Conservation (phyloP, 441 rosid genomes). For the Dalechampia spathulata region DNA sequence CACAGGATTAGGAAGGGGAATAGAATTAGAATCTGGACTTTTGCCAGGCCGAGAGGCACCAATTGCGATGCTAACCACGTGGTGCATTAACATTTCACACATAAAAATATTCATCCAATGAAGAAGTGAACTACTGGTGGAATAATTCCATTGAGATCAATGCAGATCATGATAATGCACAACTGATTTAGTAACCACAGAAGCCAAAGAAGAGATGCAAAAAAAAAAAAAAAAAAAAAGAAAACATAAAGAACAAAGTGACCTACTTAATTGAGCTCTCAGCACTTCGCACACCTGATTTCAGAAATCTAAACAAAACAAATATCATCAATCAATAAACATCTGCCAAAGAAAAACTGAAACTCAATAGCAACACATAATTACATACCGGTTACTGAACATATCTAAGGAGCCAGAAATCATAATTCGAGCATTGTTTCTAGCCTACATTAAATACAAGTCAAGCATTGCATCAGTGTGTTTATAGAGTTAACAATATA, state of each 20-base stretch:
- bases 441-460: slow-evolving; percentile 47
- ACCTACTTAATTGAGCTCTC: slow-evolving; percentile 51
- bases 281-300: slow-evolving; percentile 63
- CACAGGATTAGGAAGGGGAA: too few relatives aligned
- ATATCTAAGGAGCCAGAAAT: slow-evolving; percentile 66
- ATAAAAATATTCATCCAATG: not conserved
- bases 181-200: not conserved
- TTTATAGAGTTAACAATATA: too few relatives aligned
- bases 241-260: too few relatives aligned
- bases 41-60: too few relatives aligned
- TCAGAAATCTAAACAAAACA: slow-evolving; percentile 49
- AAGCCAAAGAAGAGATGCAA: not conserved
- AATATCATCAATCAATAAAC: slow-evolving; percentile 9
- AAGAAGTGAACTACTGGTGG: not conserved
- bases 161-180: not conserved
- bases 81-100: not conserved
- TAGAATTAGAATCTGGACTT: too few relatives aligned
- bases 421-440: slow-evolving; percentile 82
- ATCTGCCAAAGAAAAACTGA: not conserved
- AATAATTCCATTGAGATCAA: not conserved
- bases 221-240: not conserved
- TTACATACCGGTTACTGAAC: slow-evolving; percentile 57
- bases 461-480: not conserved
- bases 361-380: slow-evolving; percentile 8
- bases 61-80: too few relatives aligned